phyloP scores from a whole-genome alignment of 2,329 filamentous ascomycete genomes.

The Cryphonectria nitschkei region DNA sequence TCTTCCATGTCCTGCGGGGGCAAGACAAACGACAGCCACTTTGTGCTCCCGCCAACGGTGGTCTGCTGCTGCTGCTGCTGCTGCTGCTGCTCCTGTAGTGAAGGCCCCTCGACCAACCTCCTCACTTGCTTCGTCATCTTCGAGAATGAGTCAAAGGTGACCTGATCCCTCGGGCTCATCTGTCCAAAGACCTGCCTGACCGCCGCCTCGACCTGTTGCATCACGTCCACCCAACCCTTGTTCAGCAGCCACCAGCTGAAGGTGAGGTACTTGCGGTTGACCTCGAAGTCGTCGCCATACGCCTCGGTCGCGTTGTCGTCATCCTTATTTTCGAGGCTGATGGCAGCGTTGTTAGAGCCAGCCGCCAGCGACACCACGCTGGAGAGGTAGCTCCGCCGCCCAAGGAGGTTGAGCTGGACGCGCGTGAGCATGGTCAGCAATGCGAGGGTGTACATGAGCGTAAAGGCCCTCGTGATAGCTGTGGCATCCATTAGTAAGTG shows the following conservation, averaged over 20 bases:
- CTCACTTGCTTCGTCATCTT: constrained; percentile 83
- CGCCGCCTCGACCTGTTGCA: constrained; percentile 79
- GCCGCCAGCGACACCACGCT: constrained; percentile 91
- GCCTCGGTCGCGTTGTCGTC: constrained; percentile 81
- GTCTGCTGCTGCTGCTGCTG: neutral
- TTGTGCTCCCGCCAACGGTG: constrained; percentile 46
- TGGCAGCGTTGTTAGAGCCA: constrained; percentile 72
- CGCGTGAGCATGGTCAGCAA: constrained; percentile 90
- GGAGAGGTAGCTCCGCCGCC: constrained; percentile 91
- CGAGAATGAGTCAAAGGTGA: constrained; percentile 79
- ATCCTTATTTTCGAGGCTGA: constrained; percentile 90
- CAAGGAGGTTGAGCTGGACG: constrained; percentile 95
- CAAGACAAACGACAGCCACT: constrained; percentile 85
- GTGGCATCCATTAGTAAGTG: constrained; percentile 14
- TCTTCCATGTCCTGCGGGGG: constrained; percentile 79
- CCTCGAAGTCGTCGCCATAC: constrained; percentile 93
- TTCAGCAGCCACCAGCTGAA: constrained; percentile 99
- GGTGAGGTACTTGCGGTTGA: constrained; percentile 90
- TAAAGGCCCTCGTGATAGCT: constrained; percentile 91
- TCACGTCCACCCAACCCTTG: constrained; percentile 81
- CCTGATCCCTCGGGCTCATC: constrained; percentile 84
- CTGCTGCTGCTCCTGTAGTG: neutral
- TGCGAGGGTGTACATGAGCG: constrained; percentile 86
- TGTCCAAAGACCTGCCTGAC: constrained; percentile 89
- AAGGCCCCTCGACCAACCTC: constrained; percentile 75